Evolutionary conservation across 1,284 basidiomycete genomes (phyloP), one percentile per base, ranked within the genome.

Genomic region (Fereydounia khargensis): DNA sequence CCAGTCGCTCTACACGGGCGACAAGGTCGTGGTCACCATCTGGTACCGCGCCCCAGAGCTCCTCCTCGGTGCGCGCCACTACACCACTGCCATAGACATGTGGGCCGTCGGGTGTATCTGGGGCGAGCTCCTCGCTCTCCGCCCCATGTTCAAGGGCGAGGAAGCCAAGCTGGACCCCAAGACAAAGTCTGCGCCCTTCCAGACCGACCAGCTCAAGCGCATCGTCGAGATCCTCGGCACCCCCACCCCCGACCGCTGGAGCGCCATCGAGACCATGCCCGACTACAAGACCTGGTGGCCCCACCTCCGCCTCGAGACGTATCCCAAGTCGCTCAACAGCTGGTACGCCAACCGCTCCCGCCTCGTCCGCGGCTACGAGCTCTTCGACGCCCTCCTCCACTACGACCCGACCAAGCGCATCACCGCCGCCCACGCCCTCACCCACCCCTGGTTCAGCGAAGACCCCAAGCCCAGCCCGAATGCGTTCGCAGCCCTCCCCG

Each of bases 61-160:
- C 3, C 82, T 97, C 8, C 82, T 97, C 73, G 94, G 94, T 11
- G 89, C 92, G 2, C 88, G 91, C 53, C 94, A 98, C 76, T 98
- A 98, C 77, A 92, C 92, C 43, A 90, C 90, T 53, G 89, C 91
- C 1, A 86, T 98, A 33, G 95, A 99, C 77, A 86, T 98, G 85
- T 99, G 94, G 94, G 91, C 92, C 5, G 85, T 96, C 3, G 94
- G 92, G 0, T 98, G 94, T 73, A 95, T 98, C 43, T 87, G 94
- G 79, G 95, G 92, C 3, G 95, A 99, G 76, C 79, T 99, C 17
- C 83, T 95, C 0, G 91, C 89, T 47, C 78, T 97, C 14, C 80
- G 94, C 8, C 95, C 95, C 0, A 96, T 99, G 64, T 99, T 98
- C 81, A 99, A 98, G 76, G 95, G 95, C 11, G 95, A 99, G 76